phyloP scores from a whole-genome alignment of 805 yeast species.

The Candida sonorensis region DNA sequence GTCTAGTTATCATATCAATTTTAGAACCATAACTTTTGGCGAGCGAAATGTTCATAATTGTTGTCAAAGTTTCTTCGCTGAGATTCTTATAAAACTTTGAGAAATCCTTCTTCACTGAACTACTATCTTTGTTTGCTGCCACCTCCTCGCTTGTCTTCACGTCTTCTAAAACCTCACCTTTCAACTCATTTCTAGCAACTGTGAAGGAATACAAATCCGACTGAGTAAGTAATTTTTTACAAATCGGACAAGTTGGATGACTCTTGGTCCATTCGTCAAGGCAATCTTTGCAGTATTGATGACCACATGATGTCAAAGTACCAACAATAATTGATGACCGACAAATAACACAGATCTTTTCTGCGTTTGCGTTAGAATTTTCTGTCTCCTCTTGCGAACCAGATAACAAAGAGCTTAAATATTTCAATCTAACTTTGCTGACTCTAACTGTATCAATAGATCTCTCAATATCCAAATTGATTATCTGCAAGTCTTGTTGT shows the following conservation, averaged over 20 bases:
- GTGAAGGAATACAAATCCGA: conserved; percentile 66
- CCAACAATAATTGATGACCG: conserved; percentile 65
- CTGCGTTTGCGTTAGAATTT: too few species aligned
- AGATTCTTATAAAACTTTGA: conserved; percentile 40
- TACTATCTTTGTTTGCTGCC: too few species aligned
- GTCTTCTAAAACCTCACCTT: conserved; percentile 37
- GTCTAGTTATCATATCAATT: conserved; percentile 74
- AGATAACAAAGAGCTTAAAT: conserved; percentile 35
- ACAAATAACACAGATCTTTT: conserved; percentile 70
- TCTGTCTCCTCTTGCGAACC: not conserved
- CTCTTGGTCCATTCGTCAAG: conserved; percentile 59
- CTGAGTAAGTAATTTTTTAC: conserved; percentile 47
- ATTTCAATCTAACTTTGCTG: conserved; percentile 38
- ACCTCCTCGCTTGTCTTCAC: too few species aligned
- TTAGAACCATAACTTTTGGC: conserved; percentile 70
- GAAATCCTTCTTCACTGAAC: conserved; percentile 25
- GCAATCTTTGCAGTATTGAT: conserved; percentile 81
- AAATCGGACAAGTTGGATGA: conserved; percentile 68
- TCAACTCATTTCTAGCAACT: conserved; percentile 44
- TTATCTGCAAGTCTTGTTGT: conserved; percentile 9
- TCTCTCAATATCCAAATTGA: conserved; percentile 10
- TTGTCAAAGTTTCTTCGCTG: conserved; percentile 33
- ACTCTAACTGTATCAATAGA: conserved; percentile 16
- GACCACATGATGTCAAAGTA: conserved; percentile 85
- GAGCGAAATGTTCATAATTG: conserved; percentile 38